Percentiles rank a stretch among this genome's conserved stretches.
Conservation (phyloP, 768 basidiomycete genomes). For the Boletales sp. region DNA sequence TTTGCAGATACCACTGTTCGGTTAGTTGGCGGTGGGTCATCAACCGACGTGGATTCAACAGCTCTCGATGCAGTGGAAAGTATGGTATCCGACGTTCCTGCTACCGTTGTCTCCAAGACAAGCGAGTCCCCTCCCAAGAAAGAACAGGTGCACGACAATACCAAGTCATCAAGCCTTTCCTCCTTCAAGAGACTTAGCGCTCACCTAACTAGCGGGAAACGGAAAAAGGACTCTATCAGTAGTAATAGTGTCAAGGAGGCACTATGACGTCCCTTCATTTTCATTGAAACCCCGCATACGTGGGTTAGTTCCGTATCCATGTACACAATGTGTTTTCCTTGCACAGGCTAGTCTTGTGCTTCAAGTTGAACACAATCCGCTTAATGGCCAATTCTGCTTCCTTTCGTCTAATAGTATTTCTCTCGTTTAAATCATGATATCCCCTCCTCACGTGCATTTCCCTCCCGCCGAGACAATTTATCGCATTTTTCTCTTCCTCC, state of each 20-base stretch:
- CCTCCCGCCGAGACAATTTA: conserved; percentile 15
- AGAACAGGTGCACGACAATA: conserved; percentile 46
- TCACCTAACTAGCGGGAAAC: conserved; percentile 35
- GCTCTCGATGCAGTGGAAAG: conserved; percentile 31
- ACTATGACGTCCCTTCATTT: conserved; percentile 19
- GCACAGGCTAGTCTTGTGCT: conserved; percentile 18
- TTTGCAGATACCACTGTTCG: conserved; percentile 47
- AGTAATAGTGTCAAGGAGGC: conserved; percentile 46
- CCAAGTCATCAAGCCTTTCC: conserved; percentile 47
- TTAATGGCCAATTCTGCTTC: conserved; percentile 9
- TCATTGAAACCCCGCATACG: conserved; percentile 5
- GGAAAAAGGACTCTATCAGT: conserved; percentile 51
- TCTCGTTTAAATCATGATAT: conserved; percentile 11
- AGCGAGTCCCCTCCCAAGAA: conserved; percentile 25
- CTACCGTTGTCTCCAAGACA: conserved; percentile 35
- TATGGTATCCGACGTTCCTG: conserved; percentile 35
- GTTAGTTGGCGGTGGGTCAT: conserved; percentile 55
- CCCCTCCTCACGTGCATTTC: conserved; percentile 8
- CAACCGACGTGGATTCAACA: conserved; percentile 25
- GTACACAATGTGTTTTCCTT: conserved; percentile 15
- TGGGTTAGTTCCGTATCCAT: conserved; percentile 21
- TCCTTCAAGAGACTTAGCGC: conserved; percentile 55
- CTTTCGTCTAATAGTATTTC: conserved; percentile 4
- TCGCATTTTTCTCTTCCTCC: conserved; percentile 10
- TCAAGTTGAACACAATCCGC: conserved; percentile 1